Evolutionary conservation across 2,329 filamentous ascomycete species (phyloP).

Genomic region (Penicillium brasilianum): DNA sequence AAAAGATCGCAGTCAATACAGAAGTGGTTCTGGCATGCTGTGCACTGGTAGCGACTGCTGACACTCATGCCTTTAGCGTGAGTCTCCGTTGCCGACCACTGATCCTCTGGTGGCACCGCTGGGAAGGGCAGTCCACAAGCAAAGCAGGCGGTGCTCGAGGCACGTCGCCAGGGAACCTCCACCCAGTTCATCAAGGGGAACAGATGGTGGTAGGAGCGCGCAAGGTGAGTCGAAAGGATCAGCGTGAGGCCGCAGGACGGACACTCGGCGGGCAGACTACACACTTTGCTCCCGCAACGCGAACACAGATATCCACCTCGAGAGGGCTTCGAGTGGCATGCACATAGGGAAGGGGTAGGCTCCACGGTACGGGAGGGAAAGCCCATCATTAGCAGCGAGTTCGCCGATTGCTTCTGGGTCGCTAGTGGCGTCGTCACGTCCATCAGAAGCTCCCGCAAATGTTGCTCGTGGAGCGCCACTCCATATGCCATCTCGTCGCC

Average conservation of each 20-base stretch:
- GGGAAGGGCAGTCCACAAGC: conserved; percentile 79
- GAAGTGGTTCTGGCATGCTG: conserved; percentile 86
- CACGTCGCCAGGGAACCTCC: conserved; percentile 82
- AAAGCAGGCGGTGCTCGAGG: conserved; percentile 71
- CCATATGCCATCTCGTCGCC: conserved; percentile 74
- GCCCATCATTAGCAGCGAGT: conserved; percentile 88
- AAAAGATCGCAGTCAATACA: conserved; percentile 98
- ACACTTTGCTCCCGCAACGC: conserved; percentile 86
- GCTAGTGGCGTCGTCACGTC: conserved; percentile 87
- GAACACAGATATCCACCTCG: conserved; percentile 90
- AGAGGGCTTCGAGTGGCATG: conserved; percentile 83
- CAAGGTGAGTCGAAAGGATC: conserved; percentile 90
- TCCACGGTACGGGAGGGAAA: conserved; percentile 88
- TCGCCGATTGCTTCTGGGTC: conserved; percentile 59
- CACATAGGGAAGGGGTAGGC: conserved; percentile 75
- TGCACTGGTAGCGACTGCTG: conserved; percentile 85
- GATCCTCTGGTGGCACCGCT: conserved; percentile 45
- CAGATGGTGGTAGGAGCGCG: conserved; percentile 89
- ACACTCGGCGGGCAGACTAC: conserved; percentile 86
- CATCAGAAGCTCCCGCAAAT: conserved; percentile 89
- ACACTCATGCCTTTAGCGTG: conserved; percentile 73
- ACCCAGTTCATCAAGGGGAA: conserved; percentile 90
- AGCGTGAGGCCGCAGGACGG: conserved; percentile 89
- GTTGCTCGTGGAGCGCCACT: conserved; percentile 82
- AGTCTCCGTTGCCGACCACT: conserved; percentile 42